Evolutionary conservation across 306 rosid genomes (phyloP).

Genomic region (Lathyrus oleraceus): DNA sequence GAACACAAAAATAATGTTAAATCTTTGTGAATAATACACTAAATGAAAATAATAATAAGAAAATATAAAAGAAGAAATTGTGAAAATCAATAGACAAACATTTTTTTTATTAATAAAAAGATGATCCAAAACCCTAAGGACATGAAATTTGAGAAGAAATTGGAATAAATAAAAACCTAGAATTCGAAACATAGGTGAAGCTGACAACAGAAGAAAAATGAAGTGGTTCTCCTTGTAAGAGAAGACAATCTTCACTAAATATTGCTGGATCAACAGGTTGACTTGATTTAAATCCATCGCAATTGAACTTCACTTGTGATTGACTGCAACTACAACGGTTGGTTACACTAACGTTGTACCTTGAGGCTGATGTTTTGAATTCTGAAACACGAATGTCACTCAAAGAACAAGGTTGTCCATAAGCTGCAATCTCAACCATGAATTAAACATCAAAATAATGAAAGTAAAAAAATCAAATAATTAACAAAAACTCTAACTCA

Average conservation of each 20-base stretch:
- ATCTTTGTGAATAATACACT: no score
- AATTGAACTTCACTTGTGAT: conserved; percentile 14
- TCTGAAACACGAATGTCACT: background rate
- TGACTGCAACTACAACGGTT: conserved; percentile 19
- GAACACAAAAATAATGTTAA: no score
- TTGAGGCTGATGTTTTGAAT: background rate
- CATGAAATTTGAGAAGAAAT: conserved; percentile 24
- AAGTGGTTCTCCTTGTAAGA: background rate
- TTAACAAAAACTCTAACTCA: background rate
- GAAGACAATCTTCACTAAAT: conserved; percentile 14
- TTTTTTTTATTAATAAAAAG: no score
- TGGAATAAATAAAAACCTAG: background rate
- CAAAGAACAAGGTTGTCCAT: background rate
- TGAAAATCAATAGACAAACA: no score
- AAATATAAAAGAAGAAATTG: no score
- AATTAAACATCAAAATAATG: background rate
- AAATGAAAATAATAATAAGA: no score
- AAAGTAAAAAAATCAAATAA: no score
- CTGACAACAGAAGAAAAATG: background rate
- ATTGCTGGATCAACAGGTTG: background rate
- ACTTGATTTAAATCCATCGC: conserved; percentile 2
- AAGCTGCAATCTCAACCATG: background rate
- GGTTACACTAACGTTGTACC: conserved; percentile 4
- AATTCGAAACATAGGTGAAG: background rate
- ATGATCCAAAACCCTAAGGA: background rate